Conservation (phyloP, 768 basidiomycete species). For the Gloeophyllum trabeum region DNA sequence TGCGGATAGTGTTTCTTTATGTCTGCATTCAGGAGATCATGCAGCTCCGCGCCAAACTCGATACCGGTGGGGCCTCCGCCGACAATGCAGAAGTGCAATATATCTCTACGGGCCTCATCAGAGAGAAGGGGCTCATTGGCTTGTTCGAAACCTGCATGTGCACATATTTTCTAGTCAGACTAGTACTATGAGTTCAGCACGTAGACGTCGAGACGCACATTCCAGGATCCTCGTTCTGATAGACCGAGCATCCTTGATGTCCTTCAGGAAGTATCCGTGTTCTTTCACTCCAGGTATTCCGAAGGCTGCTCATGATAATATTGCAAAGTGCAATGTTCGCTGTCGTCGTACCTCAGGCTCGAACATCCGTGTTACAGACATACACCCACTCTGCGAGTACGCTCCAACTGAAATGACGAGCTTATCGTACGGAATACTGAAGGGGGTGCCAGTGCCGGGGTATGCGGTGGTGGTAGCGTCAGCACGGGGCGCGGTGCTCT, state of each 20-base stretch:
- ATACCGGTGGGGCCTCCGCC: slow-evolving; percentile 77
- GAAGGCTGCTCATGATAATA: slow-evolving; percentile 31
- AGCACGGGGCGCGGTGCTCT: slow-evolving; percentile 6
- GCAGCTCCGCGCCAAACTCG: slow-evolving; percentile 76
- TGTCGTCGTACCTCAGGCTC: too few species aligned
- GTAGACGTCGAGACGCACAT: slow-evolving; percentile 34
- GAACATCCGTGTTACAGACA: not conserved
- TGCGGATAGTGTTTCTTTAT: slow-evolving; percentile 48
- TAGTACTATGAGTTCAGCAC: too few species aligned
- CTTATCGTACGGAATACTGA: slow-evolving; percentile 64
- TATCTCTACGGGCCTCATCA: slow-evolving; percentile 59
- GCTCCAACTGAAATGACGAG: slow-evolving; percentile 79
- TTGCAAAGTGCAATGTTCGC: too few species aligned
- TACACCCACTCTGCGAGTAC: slow-evolving; percentile 60
- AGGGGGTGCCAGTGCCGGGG: slow-evolving; percentile 27
- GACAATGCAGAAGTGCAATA: slow-evolving; percentile 82
- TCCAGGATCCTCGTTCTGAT: slow-evolving; percentile 69
- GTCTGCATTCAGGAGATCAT: slow-evolving; percentile 66
- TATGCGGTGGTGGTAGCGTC: slow-evolving; percentile 11
- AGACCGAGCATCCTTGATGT: slow-evolving; percentile 61
- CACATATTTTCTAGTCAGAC: too few species aligned
- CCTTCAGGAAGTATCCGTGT: slow-evolving; percentile 73
- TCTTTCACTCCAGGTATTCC: slow-evolving; percentile 70
- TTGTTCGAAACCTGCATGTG: slow-evolving; percentile 72
- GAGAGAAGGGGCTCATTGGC: slow-evolving; percentile 73